These are phyloP conservation scores for Sugiyamaella neomexicana DNA, from an alignment of 1,139 yeast genomes.

Conservation along the genomic window DNA sequence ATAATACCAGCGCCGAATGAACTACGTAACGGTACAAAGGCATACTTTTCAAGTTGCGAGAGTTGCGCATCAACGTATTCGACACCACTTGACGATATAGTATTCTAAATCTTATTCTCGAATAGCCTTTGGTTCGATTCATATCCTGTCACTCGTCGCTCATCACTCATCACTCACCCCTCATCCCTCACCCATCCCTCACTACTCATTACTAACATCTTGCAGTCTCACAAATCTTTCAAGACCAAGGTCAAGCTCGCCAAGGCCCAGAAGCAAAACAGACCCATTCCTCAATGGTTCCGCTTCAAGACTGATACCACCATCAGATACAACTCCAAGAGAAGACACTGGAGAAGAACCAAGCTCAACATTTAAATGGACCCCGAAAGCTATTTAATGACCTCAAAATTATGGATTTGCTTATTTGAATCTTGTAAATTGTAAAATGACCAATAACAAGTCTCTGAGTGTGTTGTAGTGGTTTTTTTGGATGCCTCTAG, in stretches of 20 bases:
- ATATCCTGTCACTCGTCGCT: no score
- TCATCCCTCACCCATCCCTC: no score
- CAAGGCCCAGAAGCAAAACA: conserved; percentile 98
- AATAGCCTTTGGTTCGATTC: no score
- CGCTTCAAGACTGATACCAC: conserved; percentile 98
- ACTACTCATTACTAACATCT: conserved; percentile 14
- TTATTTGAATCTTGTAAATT: conserved; percentile 5
- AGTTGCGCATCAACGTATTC: no score
- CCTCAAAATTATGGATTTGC: conserved; percentile 9
- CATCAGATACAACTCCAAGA: conserved; percentile 98
- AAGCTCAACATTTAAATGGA: conserved; percentile 88
- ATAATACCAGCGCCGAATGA: no score
- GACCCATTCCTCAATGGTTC: conserved; percentile 99
- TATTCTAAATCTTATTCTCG: no score
- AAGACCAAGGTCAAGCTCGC: conserved; percentile 98
- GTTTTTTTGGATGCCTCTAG: not conserved
- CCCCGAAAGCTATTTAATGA: conserved; percentile 13
- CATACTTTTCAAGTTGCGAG: no score
- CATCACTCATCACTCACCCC: no score
- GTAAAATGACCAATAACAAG: conserved; percentile 2
- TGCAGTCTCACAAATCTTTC: conserved; percentile 84
- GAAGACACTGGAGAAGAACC: conserved; percentile 99
- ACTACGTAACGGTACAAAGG: no score
- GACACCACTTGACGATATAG: no score
- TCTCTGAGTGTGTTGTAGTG: not conserved